phyloP scores from a whole-genome alignment of 306 rosid genomes.

The Lathyrus sativus region DNA sequence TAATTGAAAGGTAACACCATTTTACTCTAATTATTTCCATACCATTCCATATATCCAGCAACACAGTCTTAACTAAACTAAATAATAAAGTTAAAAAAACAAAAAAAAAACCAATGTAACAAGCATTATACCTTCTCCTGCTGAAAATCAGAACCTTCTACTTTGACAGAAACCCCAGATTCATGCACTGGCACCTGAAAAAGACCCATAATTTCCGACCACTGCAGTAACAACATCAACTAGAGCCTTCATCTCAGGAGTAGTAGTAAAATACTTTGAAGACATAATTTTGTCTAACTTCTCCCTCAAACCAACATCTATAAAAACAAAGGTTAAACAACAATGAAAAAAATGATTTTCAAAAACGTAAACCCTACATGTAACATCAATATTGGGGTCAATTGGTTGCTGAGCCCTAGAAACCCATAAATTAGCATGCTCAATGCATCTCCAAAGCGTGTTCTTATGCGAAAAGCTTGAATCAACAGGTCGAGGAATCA shows the following conservation, averaged over 20 bases:
- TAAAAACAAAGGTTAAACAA: neutral
- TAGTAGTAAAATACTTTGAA: constrained; percentile 76
- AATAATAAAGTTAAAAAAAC: neutral
- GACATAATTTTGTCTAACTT: constrained; percentile 85
- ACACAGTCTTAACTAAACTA: constrained; percentile 8
- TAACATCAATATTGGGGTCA: too few relatives aligned
- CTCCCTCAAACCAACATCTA: constrained; percentile 84
- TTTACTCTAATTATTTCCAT: neutral
- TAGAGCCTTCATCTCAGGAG: constrained; percentile 88
- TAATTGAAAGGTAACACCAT: neutral
- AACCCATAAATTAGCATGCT: too few relatives aligned
- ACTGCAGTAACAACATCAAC: constrained; percentile 88
- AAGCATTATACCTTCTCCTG: constrained; percentile 60
- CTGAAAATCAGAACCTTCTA: constrained; percentile 57
- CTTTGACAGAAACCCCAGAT: constrained; percentile 44
- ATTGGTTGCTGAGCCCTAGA: too few relatives aligned
- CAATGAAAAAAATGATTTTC: neutral
- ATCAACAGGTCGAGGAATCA: too few relatives aligned
- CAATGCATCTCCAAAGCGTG: too few relatives aligned
- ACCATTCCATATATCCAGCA: neutral
- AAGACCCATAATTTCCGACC: constrained; percentile 71
- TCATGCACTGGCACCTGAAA: constrained; percentile 70
- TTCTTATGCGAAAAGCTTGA: too few relatives aligned
- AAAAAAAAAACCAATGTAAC: constrained; percentile 8
- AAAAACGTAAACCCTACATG: constrained; percentile 10